phyloP scores from a whole-genome alignment of 1,284 basidiomycete genomes.

The Wallemia ichthyophaga region DNA sequence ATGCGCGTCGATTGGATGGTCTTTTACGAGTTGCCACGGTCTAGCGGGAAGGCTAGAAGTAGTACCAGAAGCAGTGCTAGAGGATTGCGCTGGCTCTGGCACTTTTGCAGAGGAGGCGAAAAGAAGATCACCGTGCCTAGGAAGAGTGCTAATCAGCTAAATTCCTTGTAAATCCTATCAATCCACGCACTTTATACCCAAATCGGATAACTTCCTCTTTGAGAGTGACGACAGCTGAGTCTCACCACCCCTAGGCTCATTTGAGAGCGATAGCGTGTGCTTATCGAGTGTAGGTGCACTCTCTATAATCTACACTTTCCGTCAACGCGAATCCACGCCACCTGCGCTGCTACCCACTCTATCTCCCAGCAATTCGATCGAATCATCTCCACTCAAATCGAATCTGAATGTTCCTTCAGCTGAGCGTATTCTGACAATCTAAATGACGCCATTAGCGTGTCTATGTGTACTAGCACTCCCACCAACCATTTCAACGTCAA shows the following conservation, averaged over 20 bases:
- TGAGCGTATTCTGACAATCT: not conserved
- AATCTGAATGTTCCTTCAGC: not conserved
- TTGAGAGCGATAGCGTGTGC: constrained; percentile 16
- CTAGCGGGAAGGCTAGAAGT: constrained; percentile 1
- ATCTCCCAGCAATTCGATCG: not conserved
- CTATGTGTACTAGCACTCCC: not conserved
- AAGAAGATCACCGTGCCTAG: constrained; percentile 18
- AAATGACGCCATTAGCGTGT: not conserved
- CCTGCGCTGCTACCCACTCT: not conserved
- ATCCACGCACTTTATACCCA: constrained; percentile 16
- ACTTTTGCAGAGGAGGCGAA: constrained; percentile 15
- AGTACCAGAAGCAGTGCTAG: no score
- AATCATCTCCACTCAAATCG: not conserved
- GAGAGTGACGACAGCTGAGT: constrained; percentile 12
- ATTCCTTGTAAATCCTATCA: not conserved
- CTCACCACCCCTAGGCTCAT: constrained; percentile 17
- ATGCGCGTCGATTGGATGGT: constrained; percentile 16
- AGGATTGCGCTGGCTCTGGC: no score
- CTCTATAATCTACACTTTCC: not conserved
- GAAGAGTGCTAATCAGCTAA: not conserved
- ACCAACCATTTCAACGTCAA: not conserved
- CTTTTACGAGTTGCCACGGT: constrained; percentile 8
- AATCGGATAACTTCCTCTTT: constrained; percentile 11
- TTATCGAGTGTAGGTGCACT: constrained; percentile 13
- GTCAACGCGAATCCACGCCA: no score